Evolutionary conservation across 192 early-diverging fungal species (phyloP).

Genomic region (Umbelopsis vinacea): DNA sequence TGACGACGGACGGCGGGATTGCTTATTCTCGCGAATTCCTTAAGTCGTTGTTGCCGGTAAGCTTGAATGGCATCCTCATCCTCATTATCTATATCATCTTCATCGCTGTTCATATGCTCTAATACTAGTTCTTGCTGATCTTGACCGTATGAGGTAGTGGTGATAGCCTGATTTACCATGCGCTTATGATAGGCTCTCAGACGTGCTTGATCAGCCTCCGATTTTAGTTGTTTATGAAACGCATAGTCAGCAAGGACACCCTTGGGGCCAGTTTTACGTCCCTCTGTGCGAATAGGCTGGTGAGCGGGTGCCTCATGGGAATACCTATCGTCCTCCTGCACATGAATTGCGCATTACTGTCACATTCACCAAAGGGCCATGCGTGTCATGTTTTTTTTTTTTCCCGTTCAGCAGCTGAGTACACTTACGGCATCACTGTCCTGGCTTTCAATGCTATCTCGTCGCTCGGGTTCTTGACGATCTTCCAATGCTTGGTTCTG

Average conservation of each 20-base stretch:
- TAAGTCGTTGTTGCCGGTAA: conserved; percentile 48
- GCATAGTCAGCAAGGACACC: conserved; percentile 60
- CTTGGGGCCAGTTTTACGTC: conserved; percentile 60
- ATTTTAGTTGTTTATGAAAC: conserved; percentile 45
- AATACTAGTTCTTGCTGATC: conserved; percentile 38
- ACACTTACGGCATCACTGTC: conserved; percentile 1
- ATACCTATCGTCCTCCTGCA: not conserved
- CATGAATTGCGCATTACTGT: not conserved
- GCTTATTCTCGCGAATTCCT: conserved; percentile 41
- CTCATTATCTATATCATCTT: conserved; percentile 35
- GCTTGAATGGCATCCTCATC: conserved; percentile 41
- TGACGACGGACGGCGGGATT: conserved; percentile 27
- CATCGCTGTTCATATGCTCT: conserved; percentile 38
- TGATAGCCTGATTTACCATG: conserved; percentile 49
- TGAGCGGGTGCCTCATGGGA: not conserved
- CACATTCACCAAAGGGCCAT: no score
- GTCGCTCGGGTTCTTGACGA: conserved; percentile 13
- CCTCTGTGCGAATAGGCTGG: conserved; percentile 26
- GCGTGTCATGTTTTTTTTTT: not conserved
- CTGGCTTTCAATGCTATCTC: conserved; percentile 5
- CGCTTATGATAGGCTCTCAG: conserved; percentile 47
- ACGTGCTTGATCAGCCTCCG: conserved; percentile 31
- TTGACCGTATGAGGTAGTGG: conserved; percentile 52
- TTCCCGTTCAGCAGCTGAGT: not conserved
- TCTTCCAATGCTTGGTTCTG: conserved; percentile 17